Evolutionary conservation across 169 alveolate genomes (phyloP), one percentile per base, ranked within the genome.

Genomic region (Blepharisma undulans): DNA sequence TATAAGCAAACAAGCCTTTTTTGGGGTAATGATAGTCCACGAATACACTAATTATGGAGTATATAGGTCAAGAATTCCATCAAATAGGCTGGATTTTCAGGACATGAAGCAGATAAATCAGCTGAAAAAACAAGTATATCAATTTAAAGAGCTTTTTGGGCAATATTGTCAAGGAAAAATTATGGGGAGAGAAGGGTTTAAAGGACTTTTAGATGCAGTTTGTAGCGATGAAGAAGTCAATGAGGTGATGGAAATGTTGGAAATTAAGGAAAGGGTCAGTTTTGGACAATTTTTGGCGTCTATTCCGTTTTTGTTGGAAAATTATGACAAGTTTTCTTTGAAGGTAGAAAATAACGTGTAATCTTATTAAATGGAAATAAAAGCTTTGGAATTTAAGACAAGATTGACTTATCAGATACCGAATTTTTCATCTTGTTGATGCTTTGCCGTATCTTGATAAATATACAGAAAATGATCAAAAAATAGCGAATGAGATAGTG

Each of bases 1-100:
- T 32, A 12, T 78, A 29, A 21, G 29, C 7, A 78, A 78, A 12
- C 86, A 78, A 61, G 61, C 29, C 1, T 78, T 78, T 78, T 78
- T 29, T 7, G 86, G 86, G 34, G 34, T 78, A 27, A 21, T 78
- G 25, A 78, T 34, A 25, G 34, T 78, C 27, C 34, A 78, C 27
- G 86, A 78, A 78, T 78, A 78, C 27, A 78, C 86, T 14, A 78
- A 78, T 78, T 78, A 25, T 78, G 86, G 86, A 78, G 34, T 78
- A n/a, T 22, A 22, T 5, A 78, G 34, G 34, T 27, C 29, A 0
- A 48, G 66, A 48, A 21, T 78, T 25, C 86, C 86, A 29, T 27
- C 66, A 27, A 27, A 27, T 29, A 78, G 86, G 34, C 60, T 78
- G 86, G 86, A 78, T 78, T 78, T 78, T n/a, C 29, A 78, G 7